A percentile compares a stretch with the other conserved stretches of the same genome.
These are phyloP conservation scores for Sambucus nigra DNA, from an alignment of 129 eudicot genomes.

Conservation along the genomic window DNA sequence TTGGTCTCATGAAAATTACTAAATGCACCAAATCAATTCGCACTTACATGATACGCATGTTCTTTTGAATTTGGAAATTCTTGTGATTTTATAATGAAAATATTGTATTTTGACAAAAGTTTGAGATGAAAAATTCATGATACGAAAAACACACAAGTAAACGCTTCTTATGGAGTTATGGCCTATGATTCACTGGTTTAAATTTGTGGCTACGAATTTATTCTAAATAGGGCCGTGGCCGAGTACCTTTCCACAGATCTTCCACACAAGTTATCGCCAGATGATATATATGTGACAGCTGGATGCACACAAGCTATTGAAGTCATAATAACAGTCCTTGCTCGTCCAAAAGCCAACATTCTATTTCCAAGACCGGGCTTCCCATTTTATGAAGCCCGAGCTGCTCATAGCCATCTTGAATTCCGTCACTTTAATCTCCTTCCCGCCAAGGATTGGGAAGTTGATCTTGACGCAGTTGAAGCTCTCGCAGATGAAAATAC, in stretches of 20 bases:
- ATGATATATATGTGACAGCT: slow-evolving; percentile 58
- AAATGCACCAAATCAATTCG: too few species aligned
- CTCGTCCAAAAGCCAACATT: slow-evolving; percentile 58
- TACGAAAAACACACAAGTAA: too few species aligned
- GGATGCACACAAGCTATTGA: slow-evolving; percentile 74
- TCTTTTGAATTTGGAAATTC: too few species aligned
- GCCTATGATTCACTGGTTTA: background rate
- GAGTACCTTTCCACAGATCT: slow-evolving; percentile 68
- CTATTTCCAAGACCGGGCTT: slow-evolving; percentile 76
- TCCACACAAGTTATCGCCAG: slow-evolving; percentile 57
- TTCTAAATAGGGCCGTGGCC: slow-evolving; percentile 51
- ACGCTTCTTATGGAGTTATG: background rate
- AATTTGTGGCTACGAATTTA: background rate
- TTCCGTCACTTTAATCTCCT: slow-evolving; percentile 58
- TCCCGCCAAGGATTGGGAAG: slow-evolving; percentile 70
- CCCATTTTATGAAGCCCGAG: slow-evolving; percentile 57
- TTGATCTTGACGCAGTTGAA: slow-evolving; percentile 60
- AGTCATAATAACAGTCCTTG: slow-evolving; percentile 43
- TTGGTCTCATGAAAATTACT: too few species aligned
- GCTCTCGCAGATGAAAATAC: slow-evolving; percentile 74
- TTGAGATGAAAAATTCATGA: background rate
- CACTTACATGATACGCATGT: too few species aligned
- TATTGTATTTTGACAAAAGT: too few species aligned
- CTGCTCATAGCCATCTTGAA: slow-evolving; percentile 41
- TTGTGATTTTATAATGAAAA: too few species aligned